phyloP scores from a whole-genome alignment of 306 rosid species.

The Cucumis hystrix region DNA sequence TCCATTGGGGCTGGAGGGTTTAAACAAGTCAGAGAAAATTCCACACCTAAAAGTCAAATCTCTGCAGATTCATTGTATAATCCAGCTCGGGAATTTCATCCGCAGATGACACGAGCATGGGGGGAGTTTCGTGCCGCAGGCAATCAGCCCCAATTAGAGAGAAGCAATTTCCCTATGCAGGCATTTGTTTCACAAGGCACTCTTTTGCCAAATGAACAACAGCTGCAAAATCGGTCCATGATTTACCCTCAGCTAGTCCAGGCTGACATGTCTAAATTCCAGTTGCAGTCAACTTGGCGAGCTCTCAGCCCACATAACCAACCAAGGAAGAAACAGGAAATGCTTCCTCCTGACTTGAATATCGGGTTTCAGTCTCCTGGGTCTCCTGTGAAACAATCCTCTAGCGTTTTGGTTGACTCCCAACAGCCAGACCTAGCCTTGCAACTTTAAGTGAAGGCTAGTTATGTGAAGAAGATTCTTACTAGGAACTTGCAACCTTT shows the following conservation, averaged over 20 bases:
- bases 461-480: background rate
- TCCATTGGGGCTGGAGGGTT: slow-evolving; percentile 85
- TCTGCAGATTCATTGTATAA: slow-evolving; percentile 68
- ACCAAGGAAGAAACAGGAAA: slow-evolving; percentile 63
- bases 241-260: slow-evolving; percentile 60
- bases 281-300: slow-evolving; percentile 63
- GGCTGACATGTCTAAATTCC: slow-evolving; percentile 71
- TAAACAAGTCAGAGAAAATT: slow-evolving; percentile 57
- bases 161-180: slow-evolving; percentile 49
- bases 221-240: slow-evolving; percentile 47
- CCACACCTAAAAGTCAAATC: slow-evolving; percentile 48
- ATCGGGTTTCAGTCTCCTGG: slow-evolving; percentile 89
- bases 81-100: slow-evolving; percentile 52
- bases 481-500: background rate
- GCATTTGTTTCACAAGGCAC: slow-evolving; percentile 42
- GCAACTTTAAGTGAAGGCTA: slow-evolving; percentile 46
- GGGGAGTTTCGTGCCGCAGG: slow-evolving; percentile 54
- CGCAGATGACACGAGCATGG: slow-evolving; percentile 37
- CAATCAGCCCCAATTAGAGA: slow-evolving; percentile 49
- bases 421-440: slow-evolving; percentile 98
- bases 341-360: slow-evolving; percentile 97
- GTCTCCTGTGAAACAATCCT: slow-evolving; percentile 82
- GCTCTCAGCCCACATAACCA: slow-evolving; percentile 46
- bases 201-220: slow-evolving; percentile 39
- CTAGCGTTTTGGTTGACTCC: slow-evolving; percentile 71